phyloP scores from a whole-genome alignment of 192 early-diverging fungal genomes.

The Backusella mclennaniae region DNA sequence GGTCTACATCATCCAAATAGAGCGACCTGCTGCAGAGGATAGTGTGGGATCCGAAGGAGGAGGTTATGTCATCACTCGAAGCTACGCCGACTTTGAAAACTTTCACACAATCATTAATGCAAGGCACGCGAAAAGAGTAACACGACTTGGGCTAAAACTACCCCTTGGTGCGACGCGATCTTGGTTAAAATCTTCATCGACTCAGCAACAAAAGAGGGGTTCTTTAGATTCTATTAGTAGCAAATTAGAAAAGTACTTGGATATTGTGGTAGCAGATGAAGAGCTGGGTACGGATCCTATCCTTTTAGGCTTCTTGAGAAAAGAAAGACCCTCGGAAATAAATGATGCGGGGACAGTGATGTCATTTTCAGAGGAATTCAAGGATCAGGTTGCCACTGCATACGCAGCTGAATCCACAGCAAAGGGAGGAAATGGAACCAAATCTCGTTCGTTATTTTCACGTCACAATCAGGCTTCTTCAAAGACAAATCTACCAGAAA shows the following conservation, averaged over 20 bases:
- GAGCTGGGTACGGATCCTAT: conserved; percentile 22
- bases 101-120: conserved; percentile 27
- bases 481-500: background rate
- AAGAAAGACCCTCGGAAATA: conserved; percentile 23
- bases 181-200: conserved; percentile 13
- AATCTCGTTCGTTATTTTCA: conserved; percentile 7
- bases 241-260: conserved; percentile 24
- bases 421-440: background rate
- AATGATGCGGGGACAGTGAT: background rate
- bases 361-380: background rate
- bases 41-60: conserved; percentile 30
- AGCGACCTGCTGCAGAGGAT: conserved; percentile 22
- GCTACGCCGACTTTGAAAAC: conserved; percentile 27
- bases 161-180: conserved; percentile 22
- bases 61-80: conserved; percentile 34
- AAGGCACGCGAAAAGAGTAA: conserved; percentile 18
- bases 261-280: conserved; percentile 19
- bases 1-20: conserved; percentile 34
- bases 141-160: conserved; percentile 15
- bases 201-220: background rate
- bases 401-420: background rate
- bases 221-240: background rate
- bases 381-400: conserved; percentile 1
- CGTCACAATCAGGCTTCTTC: background rate
- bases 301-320: conserved; percentile 24